phyloP scores from a whole-genome alignment of 2,329 filamentous ascomycete species.

The Aspergillus caelatus region DNA sequence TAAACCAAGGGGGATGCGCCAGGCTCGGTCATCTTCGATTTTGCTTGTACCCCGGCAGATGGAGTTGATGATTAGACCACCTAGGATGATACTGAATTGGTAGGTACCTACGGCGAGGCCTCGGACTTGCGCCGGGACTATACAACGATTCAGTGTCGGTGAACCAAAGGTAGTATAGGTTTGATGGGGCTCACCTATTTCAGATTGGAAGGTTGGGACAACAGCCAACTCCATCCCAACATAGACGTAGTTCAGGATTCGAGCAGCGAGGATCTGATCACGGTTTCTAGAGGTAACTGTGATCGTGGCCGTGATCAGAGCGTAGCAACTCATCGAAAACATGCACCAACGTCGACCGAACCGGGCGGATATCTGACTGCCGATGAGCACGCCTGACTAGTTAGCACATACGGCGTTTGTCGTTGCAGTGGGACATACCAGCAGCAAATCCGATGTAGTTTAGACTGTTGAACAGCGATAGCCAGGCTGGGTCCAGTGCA shows the following conservation, averaged over 20 bases:
- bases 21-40: constrained; percentile 31
- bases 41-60: constrained; percentile 31
- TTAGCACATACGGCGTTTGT: background rate
- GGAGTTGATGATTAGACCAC: constrained; percentile 20
- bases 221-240: constrained; percentile 40
- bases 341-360: constrained; percentile 41
- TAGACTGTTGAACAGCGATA: constrained; percentile 34
- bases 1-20: constrained; percentile 37
- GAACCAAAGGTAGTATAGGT: background rate
- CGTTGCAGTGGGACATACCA: background rate
- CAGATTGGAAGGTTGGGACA: constrained; percentile 26
- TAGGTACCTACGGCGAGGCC: constrained; percentile 13
- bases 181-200: background rate
- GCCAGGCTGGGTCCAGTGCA: constrained; percentile 33
- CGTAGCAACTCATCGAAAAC: constrained; percentile 43
- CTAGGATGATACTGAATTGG: constrained; percentile 5
- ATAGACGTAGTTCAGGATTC: constrained; percentile 44
- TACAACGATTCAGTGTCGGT: background rate
- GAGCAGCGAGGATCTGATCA: constrained; percentile 37
- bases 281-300: constrained; percentile 33
- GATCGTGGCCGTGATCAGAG: constrained; percentile 36
- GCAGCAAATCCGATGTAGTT: constrained; percentile 19
- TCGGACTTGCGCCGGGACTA: constrained; percentile 32
- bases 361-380: constrained; percentile 30
- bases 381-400: constrained; percentile 27